Base-by-base conservation (phyloP, 148 eudicot species). In the Chenopodium berlandieri region DNA sequence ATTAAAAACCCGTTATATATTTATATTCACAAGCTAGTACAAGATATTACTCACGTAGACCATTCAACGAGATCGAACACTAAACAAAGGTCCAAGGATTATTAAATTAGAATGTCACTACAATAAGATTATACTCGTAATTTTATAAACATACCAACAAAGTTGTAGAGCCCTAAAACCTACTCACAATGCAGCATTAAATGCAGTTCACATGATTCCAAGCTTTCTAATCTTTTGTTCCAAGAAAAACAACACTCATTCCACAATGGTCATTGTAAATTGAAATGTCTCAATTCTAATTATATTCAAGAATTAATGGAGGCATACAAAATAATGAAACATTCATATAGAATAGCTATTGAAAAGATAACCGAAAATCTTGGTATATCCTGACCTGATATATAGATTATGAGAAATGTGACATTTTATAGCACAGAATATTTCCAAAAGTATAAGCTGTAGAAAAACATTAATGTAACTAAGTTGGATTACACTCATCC, bases 171-270 rank as follows among this genome's bases (percentile, higher is more conserved):
- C 89, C 90, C 91, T 83, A 92, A 88, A 86, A 88, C 79, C 81
- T 87, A 86, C 84, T 87, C 86, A 75, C 77, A 80, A 80, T 77
- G 83, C 84, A 80, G 88, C 95, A 92, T 89, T 94, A 88, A 91
- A 89, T 91, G 98, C 85, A 64, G 79, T 85, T 89, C 94, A 92
- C 94, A 92, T 92, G 94, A 89, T 90, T 92, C 95, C 91, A 90
- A 90, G 82, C 91, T 73, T 89, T 91, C 87, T 86, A 89, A 91
- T 89, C 87, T 90, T 84, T 87, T 84, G 84, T 88, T 86, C 88
- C 93, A 71, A 88, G 90, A 76, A 88, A 89, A 91, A 87, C 89
- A 88, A 82, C 92, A 83, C 93, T 79, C 82, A 86, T 86, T 82
- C 89, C 92, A 89, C 82, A 80, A 86, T 80, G 83, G 82, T 75